These are phyloP conservation scores for Aaosphaeria arxii DNA, from an alignment of 2,329 filamentous ascomycete species.

Conservation along the genomic window DNA sequence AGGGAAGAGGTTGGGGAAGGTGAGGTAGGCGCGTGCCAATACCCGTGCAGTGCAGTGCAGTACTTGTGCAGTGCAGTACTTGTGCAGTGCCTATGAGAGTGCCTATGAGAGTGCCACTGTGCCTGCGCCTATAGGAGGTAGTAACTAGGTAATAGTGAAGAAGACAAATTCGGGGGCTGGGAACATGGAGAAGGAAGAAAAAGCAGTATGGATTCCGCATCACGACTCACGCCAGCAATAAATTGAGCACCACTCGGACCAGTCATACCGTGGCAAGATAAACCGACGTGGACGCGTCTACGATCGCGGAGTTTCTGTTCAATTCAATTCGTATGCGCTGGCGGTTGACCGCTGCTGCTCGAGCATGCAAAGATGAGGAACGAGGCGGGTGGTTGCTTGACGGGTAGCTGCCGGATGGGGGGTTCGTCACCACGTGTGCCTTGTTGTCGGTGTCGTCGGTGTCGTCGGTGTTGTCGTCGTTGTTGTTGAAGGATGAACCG, in stretches of 20 bases:
- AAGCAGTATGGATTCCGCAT: not conserved
- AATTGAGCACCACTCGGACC: conserved; percentile 9
- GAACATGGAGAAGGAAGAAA: too few species aligned
- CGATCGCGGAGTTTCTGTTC: too few species aligned
- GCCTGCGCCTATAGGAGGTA: not conserved
- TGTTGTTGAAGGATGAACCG: too few species aligned
- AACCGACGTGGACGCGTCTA: conserved; percentile 1
- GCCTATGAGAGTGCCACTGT: not conserved
- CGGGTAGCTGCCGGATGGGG: not conserved
- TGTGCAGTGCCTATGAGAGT: not conserved
- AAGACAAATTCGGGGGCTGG: too few species aligned
- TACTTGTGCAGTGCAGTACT: conserved; percentile 5
- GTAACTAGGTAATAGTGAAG: too few species aligned
- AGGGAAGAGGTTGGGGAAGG: too few species aligned
- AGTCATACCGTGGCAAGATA: conserved; percentile 14
- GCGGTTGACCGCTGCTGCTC: conserved; percentile 8
- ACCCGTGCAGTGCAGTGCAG: not conserved
- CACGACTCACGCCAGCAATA: conserved; percentile 11
- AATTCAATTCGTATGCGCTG: conserved; percentile 1
- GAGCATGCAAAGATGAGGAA: not conserved
- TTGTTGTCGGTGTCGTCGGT: not conserved
- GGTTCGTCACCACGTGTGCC: too few species aligned
- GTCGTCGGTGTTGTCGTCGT: not conserved
- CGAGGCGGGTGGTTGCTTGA: not conserved
- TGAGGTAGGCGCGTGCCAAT: too few species aligned